Percentiles rank a stretch among this genome's conserved stretches.
Conservation (phyloP, 495 filamentous ascomycete species). For the Ramalina intermedia region DNA sequence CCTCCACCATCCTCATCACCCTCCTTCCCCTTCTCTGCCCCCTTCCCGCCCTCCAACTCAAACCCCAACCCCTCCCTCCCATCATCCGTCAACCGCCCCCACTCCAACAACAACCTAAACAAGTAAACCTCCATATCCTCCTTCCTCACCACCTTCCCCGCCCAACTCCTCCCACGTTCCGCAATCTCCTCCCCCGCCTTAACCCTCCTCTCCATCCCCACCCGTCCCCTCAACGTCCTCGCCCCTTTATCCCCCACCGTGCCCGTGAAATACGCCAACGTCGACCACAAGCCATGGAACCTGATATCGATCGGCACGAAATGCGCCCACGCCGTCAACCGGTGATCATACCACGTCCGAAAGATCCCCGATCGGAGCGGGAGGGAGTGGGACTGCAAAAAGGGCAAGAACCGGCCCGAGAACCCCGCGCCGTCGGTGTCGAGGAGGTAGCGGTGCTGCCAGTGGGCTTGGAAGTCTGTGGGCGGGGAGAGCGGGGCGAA, state of each 20-base stretch:
- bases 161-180: conserved; percentile 51
- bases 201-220: conserved; percentile 15
- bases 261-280: conserved; percentile 48
- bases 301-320: conserved; percentile 64
- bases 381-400: conserved; percentile 45
- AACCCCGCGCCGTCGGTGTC: conserved; percentile 60
- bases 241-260: conserved; percentile 17
- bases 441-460: conserved; percentile 49
- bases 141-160: conserved; percentile 46
- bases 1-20: too few species aligned
- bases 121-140: conserved; percentile 80
- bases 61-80: conserved; percentile 44
- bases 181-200: conserved; percentile 47
- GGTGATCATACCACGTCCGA: conserved; percentile 59
- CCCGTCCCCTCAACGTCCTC: conserved; percentile 21
- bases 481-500: conserved; percentile 32
- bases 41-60: conserved; percentile 2
- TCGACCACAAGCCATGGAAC: conserved; percentile 48
- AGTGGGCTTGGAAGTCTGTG: conserved; percentile 43
- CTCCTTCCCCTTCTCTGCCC: background rate
- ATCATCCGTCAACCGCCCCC: conserved; percentile 52
- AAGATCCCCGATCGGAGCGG: conserved; percentile 53
- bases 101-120: conserved; percentile 65
- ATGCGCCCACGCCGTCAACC: conserved; percentile 59
- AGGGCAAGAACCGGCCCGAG: conserved; percentile 44